Conservation (phyloP, 805 yeast genomes). For the Brettanomyces custersianus region DNA sequence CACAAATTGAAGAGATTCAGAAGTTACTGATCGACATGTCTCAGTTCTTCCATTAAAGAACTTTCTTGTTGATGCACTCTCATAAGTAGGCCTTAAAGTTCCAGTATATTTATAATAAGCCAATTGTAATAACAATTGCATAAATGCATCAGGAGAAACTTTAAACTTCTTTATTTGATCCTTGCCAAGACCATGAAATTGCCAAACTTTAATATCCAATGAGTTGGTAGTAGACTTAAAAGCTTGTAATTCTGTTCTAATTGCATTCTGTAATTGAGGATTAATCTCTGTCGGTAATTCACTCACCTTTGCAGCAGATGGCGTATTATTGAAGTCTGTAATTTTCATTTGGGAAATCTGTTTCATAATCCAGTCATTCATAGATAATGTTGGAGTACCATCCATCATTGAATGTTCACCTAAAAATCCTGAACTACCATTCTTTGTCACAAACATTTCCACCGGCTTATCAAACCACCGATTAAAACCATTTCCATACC, state of each 20-base stretch:
- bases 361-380: constrained; percentile 67
- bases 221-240: constrained; percentile 46
- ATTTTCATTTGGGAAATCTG: constrained; percentile 36
- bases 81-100: constrained; percentile 81
- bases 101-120: constrained; percentile 83
- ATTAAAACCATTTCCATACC: constrained; percentile 96
- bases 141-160: constrained; percentile 86
- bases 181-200: constrained; percentile 81
- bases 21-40: constrained; percentile 78
- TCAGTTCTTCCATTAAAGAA: constrained; percentile 90
- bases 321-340: constrained; percentile 11
- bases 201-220: constrained; percentile 73
- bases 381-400: constrained; percentile 87
- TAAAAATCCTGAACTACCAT: constrained; percentile 84
- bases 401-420: constrained; percentile 99
- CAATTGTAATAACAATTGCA: constrained; percentile 85
- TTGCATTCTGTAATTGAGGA: constrained; percentile 39
- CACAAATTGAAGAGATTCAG: constrained; percentile 62
- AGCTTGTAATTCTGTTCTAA: constrained; percentile 44
- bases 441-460: constrained; percentile 71
- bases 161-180: constrained; percentile 74
- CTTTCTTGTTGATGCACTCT: constrained; percentile 89
- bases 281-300: constrained; percentile 51
- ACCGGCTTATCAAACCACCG: constrained; percentile 92
- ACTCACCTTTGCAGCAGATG: constrained; percentile 4